Percentiles rank a stretch among this genome's conserved stretches.
phyloP scores from a whole-genome alignment of 1,284 basidiomycete species.

The Ceratorhiza oryzae-sativae region DNA sequence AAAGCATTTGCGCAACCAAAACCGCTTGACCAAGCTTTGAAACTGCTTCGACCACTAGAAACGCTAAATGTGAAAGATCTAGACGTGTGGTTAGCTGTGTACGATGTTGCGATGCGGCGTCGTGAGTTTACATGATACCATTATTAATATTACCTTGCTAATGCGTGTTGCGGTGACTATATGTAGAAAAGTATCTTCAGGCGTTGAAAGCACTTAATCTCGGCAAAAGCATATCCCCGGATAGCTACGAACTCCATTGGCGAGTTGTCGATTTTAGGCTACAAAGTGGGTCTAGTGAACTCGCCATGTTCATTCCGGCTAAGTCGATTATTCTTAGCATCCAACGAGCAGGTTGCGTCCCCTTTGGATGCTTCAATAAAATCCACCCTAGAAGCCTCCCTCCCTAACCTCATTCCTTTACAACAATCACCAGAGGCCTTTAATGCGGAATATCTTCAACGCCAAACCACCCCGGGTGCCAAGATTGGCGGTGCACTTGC shows the following conservation, averaged over 20 bases:
- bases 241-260: constrained; percentile 73
- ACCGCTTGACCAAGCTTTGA: constrained; percentile 79
- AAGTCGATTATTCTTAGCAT: constrained; percentile 52
- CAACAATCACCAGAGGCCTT: constrained; percentile 67
- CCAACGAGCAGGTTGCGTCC: constrained; percentile 50
- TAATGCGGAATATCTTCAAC: constrained; percentile 79
- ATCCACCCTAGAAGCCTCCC: constrained; percentile 48
- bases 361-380: constrained; percentile 47
- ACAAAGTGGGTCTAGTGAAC: constrained; percentile 44
- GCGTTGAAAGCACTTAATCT: constrained; percentile 74
- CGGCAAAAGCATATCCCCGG: constrained; percentile 63
- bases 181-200: constrained; percentile 78
- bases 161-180: neutral
- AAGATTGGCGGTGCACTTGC: constrained; percentile 68
- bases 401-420: constrained; percentile 63
- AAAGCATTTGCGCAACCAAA: constrained; percentile 71
- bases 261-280: constrained; percentile 73
- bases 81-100: constrained; percentile 77
- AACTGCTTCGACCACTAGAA: constrained; percentile 73
- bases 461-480: constrained; percentile 60
- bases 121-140: constrained; percentile 58
- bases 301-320: constrained; percentile 23
- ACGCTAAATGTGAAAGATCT: constrained; percentile 61
- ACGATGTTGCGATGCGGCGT: constrained; percentile 82
- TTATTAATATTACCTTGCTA: neutral